These are phyloP conservation scores for Euphorbia tirucalli DNA, from an alignment of 345 rosid genomes.

Conservation along the genomic window DNA sequence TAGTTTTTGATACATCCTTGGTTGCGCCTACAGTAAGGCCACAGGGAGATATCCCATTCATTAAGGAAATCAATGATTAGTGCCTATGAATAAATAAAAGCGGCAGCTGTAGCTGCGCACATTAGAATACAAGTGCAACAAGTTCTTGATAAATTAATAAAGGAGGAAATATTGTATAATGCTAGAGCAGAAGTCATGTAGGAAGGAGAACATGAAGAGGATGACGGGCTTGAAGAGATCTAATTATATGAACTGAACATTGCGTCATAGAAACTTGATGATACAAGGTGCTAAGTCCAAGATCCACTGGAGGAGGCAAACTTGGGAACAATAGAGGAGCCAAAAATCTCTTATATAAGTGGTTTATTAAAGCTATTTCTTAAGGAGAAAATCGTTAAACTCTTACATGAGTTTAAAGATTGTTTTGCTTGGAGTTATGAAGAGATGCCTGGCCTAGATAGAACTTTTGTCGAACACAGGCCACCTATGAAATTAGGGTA, in stretches of 20 bases:
- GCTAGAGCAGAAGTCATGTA: neutral
- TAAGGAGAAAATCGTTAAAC: neutral
- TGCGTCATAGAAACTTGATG: neutral
- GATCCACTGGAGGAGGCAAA: slow-evolving; percentile 3
- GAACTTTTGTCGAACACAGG: neutral
- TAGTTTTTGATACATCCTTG: too few species aligned
- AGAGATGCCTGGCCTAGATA: neutral
- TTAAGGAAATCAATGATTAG: neutral
- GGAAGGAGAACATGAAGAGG: neutral
- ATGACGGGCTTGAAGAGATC: neutral
- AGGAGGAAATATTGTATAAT: neutral
- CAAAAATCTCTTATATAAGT: neutral
- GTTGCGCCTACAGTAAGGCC: neutral
- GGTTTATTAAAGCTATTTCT: neutral
- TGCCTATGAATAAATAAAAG: neutral
- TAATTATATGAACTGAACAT: neutral
- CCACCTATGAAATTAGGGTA: neutral
- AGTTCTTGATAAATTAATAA: neutral
- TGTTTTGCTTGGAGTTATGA: slow-evolving; percentile 14
- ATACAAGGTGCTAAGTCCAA: neutral
- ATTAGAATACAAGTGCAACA: neutral
- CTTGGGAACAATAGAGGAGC: neutral
- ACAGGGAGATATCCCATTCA: neutral
- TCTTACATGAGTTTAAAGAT: neutral
- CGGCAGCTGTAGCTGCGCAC: neutral